A percentile compares a stretch with the other conserved stretches of the same genome.
Conservation (phyloP, 1,284 basidiomycete genomes). For the Boletus sp. region DNA sequence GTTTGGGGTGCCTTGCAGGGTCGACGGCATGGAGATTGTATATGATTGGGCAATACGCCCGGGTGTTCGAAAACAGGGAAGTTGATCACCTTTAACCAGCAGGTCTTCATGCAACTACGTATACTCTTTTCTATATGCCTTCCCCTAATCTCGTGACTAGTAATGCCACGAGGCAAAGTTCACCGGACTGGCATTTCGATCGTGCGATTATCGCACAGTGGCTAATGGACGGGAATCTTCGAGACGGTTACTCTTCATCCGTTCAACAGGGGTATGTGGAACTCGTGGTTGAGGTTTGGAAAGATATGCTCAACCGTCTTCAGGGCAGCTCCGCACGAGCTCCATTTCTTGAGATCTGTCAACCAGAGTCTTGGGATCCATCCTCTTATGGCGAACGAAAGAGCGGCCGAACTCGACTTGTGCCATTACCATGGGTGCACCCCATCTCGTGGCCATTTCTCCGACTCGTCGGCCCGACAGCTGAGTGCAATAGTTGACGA, state of each 20-base stretch:
- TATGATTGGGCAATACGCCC: no score
- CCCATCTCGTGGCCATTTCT: not conserved
- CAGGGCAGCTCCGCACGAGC: slow-evolving; percentile 12
- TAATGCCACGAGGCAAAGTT: not conserved
- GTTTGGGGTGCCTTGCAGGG: not conserved
- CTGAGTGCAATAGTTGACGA: not conserved
- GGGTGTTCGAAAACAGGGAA: no score
- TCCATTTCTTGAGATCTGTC: slow-evolving; percentile 8
- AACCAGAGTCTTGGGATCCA: slow-evolving; percentile 2
- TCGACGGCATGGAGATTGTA: not conserved
- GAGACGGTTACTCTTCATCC: not conserved
- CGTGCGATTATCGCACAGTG: not conserved
- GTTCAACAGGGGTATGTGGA: slow-evolving; percentile 6
- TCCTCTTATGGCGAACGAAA: not conserved
- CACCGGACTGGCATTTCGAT: no score
- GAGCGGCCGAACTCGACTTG: not conserved
- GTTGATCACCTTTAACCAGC: not conserved
- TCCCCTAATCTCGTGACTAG: not conserved
- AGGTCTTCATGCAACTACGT: no score
- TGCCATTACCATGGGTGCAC: not conserved
- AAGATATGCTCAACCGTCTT: not conserved
- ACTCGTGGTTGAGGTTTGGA: not conserved
- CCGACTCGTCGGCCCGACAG: not conserved
- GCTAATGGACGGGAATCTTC: not conserved
- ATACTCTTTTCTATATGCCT: not conserved